Conservation (phyloP, 2,329 filamentous ascomycete genomes). For the Neonectria neomacrospora region DNA sequence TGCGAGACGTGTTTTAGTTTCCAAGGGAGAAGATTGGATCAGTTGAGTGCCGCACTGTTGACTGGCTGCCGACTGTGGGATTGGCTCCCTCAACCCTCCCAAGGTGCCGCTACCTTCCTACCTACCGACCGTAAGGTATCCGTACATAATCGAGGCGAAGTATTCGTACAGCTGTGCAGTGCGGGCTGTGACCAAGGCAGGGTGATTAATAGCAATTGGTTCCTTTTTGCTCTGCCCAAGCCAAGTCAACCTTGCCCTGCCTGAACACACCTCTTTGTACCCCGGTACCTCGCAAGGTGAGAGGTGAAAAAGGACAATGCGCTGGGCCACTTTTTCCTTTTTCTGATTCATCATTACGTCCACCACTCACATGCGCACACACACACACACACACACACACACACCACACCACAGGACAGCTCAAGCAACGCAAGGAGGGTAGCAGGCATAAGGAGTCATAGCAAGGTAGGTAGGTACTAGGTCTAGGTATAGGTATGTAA, state of each 20-base stretch:
- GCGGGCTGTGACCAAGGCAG: constrained; percentile 1
- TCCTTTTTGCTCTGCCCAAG: constrained; percentile 22
- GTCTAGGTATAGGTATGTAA: neutral
- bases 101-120: neutral
- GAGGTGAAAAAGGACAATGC: constrained; percentile 10
- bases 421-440: neutral
- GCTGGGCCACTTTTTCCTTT: constrained; percentile 21
- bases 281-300: constrained; percentile 20
- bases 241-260: constrained; percentile 26
- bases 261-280: constrained; percentile 4
- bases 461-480: too few relatives aligned
- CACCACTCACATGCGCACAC: constrained; percentile 24
- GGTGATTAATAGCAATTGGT: constrained; percentile 28
- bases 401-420: neutral
- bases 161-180: neutral
- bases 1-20: constrained; percentile 46
- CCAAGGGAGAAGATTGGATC: constrained; percentile 38
- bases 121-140: constrained; percentile 16
- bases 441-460: too few relatives aligned
- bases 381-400: neutral
- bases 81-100: constrained; percentile 25
- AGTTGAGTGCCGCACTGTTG: constrained; percentile 32
- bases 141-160: constrained; percentile 12
- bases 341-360: constrained; percentile 29
- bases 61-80: constrained; percentile 11